Percentiles rank a stretch among this genome's conserved stretches.
Evolutionary conservation across 1,284 basidiomycete genomes (phyloP).

Genomic region (Rhodotorula sp.): DNA sequence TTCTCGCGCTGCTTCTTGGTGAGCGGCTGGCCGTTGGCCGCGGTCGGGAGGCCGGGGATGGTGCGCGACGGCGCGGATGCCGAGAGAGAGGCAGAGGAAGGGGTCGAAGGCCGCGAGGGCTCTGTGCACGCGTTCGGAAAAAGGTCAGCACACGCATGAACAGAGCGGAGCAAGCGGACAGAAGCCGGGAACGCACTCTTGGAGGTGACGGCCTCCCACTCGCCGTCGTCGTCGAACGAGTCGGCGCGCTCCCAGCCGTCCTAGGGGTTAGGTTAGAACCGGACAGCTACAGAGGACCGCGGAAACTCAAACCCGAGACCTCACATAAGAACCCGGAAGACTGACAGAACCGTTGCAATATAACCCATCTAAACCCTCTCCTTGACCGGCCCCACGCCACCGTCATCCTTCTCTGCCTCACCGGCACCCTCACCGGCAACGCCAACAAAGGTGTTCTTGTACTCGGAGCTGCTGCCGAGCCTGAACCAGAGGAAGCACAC

Average conservation of each 20-base stretch:
- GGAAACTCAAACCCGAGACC: too few relatives aligned
- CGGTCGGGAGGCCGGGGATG: constrained; percentile 24
- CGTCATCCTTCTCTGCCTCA: not conserved
- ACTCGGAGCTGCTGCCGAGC: constrained; percentile 45
- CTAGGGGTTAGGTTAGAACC: too few relatives aligned
- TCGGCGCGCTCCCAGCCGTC: constrained; percentile 22
- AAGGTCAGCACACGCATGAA: not conserved
- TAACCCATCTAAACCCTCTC: too few relatives aligned
- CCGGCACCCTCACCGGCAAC: constrained; percentile 1
- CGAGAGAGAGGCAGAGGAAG: constrained; percentile 9
- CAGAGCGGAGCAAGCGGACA: too few relatives aligned
- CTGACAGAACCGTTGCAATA: too few relatives aligned
- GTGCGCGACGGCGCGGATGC: constrained; percentile 1
- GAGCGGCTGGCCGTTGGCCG: not conserved
- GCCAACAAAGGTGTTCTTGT: constrained; percentile 26
- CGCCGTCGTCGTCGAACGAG: constrained; percentile 22
- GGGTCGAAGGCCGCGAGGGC: constrained; percentile 23
- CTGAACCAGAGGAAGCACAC: constrained; percentile 44
- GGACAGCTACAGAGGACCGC: too few relatives aligned
- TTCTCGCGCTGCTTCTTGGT: constrained; percentile 40
- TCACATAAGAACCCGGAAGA: too few relatives aligned
- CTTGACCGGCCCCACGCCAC: too few relatives aligned
- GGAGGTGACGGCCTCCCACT: constrained; percentile 20
- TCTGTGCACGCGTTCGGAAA: constrained; percentile 12
- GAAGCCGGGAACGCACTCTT: constrained; percentile 26